A percentile compares a stretch with the other conserved stretches of the same genome.
Evolutionary conservation across 768 basidiomycete species (phyloP).

Genomic region (Hypsizygus marmoreus): DNA sequence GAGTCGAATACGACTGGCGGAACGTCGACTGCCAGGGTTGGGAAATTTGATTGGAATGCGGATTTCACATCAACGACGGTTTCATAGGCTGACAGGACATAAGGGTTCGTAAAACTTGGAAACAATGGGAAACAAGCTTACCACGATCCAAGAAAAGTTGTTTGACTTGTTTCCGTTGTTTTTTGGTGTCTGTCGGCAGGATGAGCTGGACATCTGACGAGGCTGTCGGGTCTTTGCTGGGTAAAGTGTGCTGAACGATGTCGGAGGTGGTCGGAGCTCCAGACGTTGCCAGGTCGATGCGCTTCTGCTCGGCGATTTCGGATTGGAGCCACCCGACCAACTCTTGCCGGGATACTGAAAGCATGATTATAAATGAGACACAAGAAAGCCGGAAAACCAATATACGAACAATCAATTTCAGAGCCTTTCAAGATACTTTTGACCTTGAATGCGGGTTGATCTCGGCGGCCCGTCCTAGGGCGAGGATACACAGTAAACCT

Average conservation of each 20-base stretch:
- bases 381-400: background rate
- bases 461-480: slow-evolving; percentile 56
- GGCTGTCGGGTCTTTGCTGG: slow-evolving; percentile 38
- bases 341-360: slow-evolving; percentile 56
- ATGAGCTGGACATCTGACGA: slow-evolving; percentile 61
- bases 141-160: slow-evolving; percentile 71
- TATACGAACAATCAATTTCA: slow-evolving; percentile 67
- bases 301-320: slow-evolving; percentile 79
- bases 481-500: slow-evolving; percentile 49
- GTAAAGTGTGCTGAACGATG: slow-evolving; percentile 28
- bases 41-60: slow-evolving; percentile 59
- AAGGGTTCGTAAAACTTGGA: background rate
- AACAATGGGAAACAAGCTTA: slow-evolving; percentile 26
- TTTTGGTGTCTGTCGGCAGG: slow-evolving; percentile 70
- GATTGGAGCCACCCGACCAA: slow-evolving; percentile 75
- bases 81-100: slow-evolving; percentile 58
- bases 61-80: slow-evolving; percentile 57
- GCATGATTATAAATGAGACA: slow-evolving; percentile 6
- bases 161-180: slow-evolving; percentile 72
- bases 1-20: slow-evolving; percentile 59
- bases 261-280: slow-evolving; percentile 53
- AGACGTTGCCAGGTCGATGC: slow-evolving; percentile 65
- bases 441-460: slow-evolving; percentile 74
- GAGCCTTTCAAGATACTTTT: slow-evolving; percentile 81
- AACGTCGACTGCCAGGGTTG: slow-evolving; percentile 75